These are phyloP conservation scores for Malus domestica DNA, from an alignment of 306 rosid species.

Conservation along the genomic window DNA sequence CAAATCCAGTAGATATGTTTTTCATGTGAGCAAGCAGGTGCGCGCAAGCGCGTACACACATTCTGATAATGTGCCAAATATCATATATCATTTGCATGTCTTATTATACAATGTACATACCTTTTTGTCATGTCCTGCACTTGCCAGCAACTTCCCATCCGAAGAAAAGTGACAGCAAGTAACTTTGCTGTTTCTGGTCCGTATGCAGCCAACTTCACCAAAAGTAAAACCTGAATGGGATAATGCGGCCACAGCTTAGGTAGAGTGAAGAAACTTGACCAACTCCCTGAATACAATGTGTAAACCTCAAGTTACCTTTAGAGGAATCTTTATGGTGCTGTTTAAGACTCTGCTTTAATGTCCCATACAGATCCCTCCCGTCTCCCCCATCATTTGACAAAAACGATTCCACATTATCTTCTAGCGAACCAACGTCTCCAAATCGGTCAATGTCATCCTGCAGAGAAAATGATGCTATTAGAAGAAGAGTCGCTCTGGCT, in stretches of 20 bases:
- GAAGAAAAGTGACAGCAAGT: conserved; percentile 95
- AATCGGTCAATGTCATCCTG: conserved; percentile 89
- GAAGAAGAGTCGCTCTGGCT: background rate
- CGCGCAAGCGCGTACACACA: background rate
- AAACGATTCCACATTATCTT: conserved; percentile 86
- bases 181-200: conserved; percentile 81
- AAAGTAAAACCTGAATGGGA: conserved; percentile 62
- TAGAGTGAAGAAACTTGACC: background rate
- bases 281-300: background rate
- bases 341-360: conserved; percentile 51
- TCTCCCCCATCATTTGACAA: conserved; percentile 78
- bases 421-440: conserved; percentile 86
- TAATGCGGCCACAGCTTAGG: conserved; percentile 13
- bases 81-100: background rate
- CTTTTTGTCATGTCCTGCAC: conserved; percentile 98
- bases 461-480: conserved; percentile 15
- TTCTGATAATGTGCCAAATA: background rate
- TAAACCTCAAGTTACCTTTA: conserved; percentile 44
- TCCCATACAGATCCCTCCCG: conserved; percentile 69
- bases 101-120: conserved; percentile 24
- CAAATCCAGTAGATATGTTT: background rate
- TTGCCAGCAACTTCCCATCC: conserved; percentile 88
- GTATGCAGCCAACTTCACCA: conserved; percentile 69
- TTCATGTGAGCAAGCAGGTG: background rate
- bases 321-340: conserved; percentile 69